Conservation (phyloP, 257 asterid species). For the Avicennia marina region DNA sequence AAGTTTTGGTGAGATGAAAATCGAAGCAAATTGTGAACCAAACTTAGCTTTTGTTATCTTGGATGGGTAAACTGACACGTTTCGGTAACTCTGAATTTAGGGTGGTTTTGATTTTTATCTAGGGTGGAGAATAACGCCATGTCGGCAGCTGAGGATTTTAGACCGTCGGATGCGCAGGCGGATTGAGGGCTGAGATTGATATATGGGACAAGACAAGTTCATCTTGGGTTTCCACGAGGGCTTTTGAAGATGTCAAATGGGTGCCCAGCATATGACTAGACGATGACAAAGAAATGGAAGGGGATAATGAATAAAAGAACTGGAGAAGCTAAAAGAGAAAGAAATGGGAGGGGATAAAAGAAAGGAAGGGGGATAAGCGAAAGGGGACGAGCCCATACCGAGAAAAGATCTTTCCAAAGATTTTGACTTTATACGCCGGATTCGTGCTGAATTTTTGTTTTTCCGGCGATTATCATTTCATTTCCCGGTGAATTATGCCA, state of each 20-base stretch:
- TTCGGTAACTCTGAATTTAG: slow-evolving; percentile 38
- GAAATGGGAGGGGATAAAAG: slow-evolving; percentile 3
- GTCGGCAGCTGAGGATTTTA: slow-evolving; percentile 31
- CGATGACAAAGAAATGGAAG: slow-evolving; percentile 34
- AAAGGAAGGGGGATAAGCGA: too few species aligned
- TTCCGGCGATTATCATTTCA: slow-evolving; percentile 25
- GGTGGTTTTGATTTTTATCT: slow-evolving; percentile 2
- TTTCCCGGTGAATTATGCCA: slow-evolving; percentile 30
- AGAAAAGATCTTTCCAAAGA: slow-evolving; percentile 23
- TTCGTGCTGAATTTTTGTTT: slow-evolving; percentile 30
- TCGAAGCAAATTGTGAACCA: slow-evolving; percentile 25
- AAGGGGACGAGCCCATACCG: too few species aligned
- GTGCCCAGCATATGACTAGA: slow-evolving; percentile 29
- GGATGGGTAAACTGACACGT: slow-evolving; percentile 56
- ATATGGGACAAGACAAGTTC: slow-evolving; percentile 38
- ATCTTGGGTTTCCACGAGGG: slow-evolving; percentile 71
- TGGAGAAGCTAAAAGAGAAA: slow-evolving; percentile 12
- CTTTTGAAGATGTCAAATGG: slow-evolving; percentile 28
- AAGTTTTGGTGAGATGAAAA: too few species aligned
- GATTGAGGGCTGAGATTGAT: slow-evolving; percentile 33
- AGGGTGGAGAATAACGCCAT: slow-evolving; percentile 44
- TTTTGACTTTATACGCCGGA: slow-evolving; percentile 32
- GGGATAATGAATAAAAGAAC: slow-evolving; percentile 19
- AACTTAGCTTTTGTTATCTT: too few species aligned
- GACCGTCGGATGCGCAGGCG: slow-evolving; percentile 28